These are phyloP conservation scores for Mytilinidion resinicola DNA, from an alignment of 495 filamentous ascomycete species.

Conservation along the genomic window DNA sequence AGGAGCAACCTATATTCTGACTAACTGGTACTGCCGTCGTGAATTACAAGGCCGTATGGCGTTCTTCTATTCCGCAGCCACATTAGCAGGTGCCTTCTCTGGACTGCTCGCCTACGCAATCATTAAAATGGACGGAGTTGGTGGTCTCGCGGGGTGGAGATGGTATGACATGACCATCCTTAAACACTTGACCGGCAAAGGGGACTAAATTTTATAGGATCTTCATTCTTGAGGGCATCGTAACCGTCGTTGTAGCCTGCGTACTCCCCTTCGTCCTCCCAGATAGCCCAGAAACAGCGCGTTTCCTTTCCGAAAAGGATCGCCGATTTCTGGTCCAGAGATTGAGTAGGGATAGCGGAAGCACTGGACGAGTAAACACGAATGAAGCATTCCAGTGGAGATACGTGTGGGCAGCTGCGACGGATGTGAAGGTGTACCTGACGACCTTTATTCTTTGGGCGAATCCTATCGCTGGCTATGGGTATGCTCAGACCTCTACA, in stretches of 20 bases:
- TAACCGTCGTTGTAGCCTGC: conserved; percentile 26
- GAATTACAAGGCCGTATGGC: conserved; percentile 37
- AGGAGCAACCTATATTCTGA: conserved; percentile 33
- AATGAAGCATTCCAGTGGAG: conserved; percentile 17
- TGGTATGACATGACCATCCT: conserved; percentile 4
- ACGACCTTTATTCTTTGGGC: conserved; percentile 20
- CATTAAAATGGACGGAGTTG: conserved; percentile 20
- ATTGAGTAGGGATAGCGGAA: conserved; percentile 14
- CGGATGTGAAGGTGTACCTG: conserved; percentile 19
- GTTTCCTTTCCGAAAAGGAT: conserved; percentile 23
- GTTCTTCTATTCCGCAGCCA: conserved; percentile 31
- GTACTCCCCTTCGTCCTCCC: conserved; percentile 32
- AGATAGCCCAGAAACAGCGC: conserved; percentile 33
- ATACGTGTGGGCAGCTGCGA: conserved; percentile 14
- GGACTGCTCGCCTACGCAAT: conserved; percentile 36
- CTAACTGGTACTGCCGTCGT: conserved; percentile 33
- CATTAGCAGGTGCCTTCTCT: conserved; percentile 34
- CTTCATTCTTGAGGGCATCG: conserved; percentile 25
- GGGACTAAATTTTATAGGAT: not conserved
- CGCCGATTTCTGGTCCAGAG: conserved; percentile 16
- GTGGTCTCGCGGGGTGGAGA: conserved; percentile 26
- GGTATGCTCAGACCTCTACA: conserved; percentile 39
- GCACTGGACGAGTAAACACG: conserved; percentile 14
- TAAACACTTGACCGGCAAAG: too few relatives aligned
- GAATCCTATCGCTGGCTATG: conserved; percentile 34